phyloP scores from a whole-genome alignment of 2,329 filamentous ascomycete genomes.

The Magnaporthales sp. region DNA sequence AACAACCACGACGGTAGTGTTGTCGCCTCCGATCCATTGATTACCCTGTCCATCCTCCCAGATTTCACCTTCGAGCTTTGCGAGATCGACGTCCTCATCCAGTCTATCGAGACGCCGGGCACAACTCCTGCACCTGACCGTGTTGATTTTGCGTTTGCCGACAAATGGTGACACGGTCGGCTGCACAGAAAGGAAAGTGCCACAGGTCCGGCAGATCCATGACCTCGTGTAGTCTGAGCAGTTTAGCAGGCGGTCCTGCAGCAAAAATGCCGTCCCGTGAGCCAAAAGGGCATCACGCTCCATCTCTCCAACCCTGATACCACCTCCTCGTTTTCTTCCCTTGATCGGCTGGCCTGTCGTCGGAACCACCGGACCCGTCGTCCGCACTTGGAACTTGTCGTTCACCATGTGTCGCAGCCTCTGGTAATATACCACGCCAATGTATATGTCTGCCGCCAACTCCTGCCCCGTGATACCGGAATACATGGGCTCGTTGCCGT shows the following conservation, averaged over 20 bases:
- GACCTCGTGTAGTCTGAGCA: conserved; percentile 88
- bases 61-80: conserved; percentile 58
- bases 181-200: conserved; percentile 83
- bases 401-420: conserved; percentile 98
- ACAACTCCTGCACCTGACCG: conserved; percentile 73
- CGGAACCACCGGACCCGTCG: conserved; percentile 83
- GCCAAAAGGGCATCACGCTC: conserved; percentile 92
- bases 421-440: conserved; percentile 97
- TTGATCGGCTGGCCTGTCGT: conserved; percentile 96
- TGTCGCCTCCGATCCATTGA: conserved; percentile 78
- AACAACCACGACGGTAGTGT: conserved; percentile 86
- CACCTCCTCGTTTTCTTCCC: conserved; percentile 89
- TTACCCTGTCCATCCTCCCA: conserved; percentile 90
- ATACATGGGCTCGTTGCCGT: conserved; percentile 98
- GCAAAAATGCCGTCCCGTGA: conserved; percentile 87
- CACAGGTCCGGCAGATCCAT: conserved; percentile 84
- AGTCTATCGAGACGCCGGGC: conserved; percentile 53
- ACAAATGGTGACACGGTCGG: conserved; percentile 62
- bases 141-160: conserved; percentile 56
- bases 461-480: conserved; percentile 93
- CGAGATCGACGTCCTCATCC: conserved; percentile 46
- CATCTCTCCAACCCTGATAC: conserved; percentile 99
- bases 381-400: conserved; percentile 98
- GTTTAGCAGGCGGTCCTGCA: conserved; percentile 94
- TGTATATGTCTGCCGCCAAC: conserved; percentile 88